Conservation (phyloP, 2,329 filamentous ascomycete genomes). For the Pseudovirgaria hyperparasitica region DNA sequence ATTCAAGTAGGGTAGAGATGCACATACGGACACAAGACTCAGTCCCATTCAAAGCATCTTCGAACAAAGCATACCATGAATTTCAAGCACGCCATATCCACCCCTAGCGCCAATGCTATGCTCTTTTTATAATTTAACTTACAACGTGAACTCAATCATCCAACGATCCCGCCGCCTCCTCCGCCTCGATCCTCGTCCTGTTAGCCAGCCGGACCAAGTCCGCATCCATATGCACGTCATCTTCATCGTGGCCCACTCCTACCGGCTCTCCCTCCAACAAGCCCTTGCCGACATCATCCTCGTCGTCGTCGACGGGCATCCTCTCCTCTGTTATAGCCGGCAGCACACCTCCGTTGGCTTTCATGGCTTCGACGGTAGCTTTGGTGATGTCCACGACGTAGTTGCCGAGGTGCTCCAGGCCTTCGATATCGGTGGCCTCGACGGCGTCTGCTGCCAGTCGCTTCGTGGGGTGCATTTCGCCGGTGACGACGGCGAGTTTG, state of each 20-base stretch:
- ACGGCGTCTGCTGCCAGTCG: constrained; percentile 37
- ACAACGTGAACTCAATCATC: too few relatives aligned
- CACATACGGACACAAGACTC: too few relatives aligned
- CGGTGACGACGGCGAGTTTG: constrained; percentile 67
- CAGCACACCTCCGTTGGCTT: constrained; percentile 24
- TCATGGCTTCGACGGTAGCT: constrained; percentile 49
- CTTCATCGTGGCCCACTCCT: neutral
- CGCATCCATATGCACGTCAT: constrained; percentile 72
- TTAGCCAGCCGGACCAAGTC: too few relatives aligned
- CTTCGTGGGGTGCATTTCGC: constrained; percentile 70
- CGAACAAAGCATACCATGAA: too few relatives aligned
- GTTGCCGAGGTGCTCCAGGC: constrained; percentile 86
- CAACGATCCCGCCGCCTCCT: too few relatives aligned
- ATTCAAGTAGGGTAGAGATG: too few relatives aligned
- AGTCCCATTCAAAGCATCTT: too few relatives aligned
- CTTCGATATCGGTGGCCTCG: constrained; percentile 62
- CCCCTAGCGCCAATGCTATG: too few relatives aligned
- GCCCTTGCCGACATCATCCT: constrained; percentile 18
- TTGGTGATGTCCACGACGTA: constrained; percentile 96
- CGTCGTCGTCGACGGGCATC: constrained; percentile 19
- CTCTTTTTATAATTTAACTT: too few relatives aligned
- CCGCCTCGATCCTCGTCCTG: too few relatives aligned
- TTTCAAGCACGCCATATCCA: too few relatives aligned
- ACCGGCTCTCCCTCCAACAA: constrained; percentile 8
- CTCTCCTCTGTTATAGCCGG: constrained; percentile 19